Base-by-base conservation (phyloP, 495 filamentous ascomycete genomes). In the Parathielavia appendiculata region DNA sequence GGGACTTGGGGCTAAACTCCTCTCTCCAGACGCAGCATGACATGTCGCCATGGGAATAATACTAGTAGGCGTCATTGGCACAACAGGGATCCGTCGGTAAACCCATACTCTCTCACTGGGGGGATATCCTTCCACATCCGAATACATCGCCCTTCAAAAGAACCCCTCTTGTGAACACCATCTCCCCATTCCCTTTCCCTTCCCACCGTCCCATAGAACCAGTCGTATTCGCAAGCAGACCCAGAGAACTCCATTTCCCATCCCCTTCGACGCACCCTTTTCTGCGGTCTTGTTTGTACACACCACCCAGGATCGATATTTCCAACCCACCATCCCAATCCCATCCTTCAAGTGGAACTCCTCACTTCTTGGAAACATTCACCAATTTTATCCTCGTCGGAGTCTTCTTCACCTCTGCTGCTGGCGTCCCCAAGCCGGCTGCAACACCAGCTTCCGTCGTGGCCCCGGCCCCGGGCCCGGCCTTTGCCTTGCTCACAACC, bases 301-400 rank as follows among this genome's bases (percentile, higher is more conserved):
- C 6, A 8, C 19, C 26, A 30, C 6, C 26, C 26, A 30, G 26
- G 26, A 30, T 30, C 26, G 26, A 30, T n/a, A n/a, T n/a, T 3
- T 30, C 2, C 26, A 30, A 30, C 26, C 26, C 26, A n/a, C n/a
- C n/a, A n/a, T 30, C 6, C 6, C 26, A 30, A 30, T 6, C 26
- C 26, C n/a, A n/a, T n/a, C n/a, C 26, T 6, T 30, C 26, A 30
- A 2, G 6, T 30, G 26, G 6, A 3, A 30, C 2, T 30, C 6
- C 6, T 30, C 26, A 30, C 26, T 30, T 30, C 26, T 32, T 56
- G 13, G 20, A 16, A 20, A 19, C 34, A 19, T 14, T 32, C 4
- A 57, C 22, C 35, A 50, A 10, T 38, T 47, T 48, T 16, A 57
- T 41, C 54, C 22, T 50, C 7, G 54, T 20, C 9, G 20, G 20